A percentile compares a stretch with the other conserved stretches of the same genome.
Evolutionary conservation across 495 filamentous ascomycete species (phyloP).

Genomic region (Pyrenula massariospora): DNA sequence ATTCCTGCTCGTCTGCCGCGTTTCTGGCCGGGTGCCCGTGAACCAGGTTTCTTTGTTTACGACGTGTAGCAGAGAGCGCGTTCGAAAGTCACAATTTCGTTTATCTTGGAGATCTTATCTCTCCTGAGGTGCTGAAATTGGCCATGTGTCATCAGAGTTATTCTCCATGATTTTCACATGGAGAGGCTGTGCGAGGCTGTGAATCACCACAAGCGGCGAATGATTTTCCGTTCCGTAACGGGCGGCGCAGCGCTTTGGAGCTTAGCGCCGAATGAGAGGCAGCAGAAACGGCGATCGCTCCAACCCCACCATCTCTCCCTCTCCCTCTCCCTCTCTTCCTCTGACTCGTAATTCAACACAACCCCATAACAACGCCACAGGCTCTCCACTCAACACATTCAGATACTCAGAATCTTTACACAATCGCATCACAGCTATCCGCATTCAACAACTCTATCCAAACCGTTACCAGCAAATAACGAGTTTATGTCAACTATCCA

Average conservation of each 20-base stretch:
- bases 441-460: slow-evolving; percentile 4
- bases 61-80: too few relatives aligned
- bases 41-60: too few relatives aligned
- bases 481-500: slow-evolving; percentile 98
- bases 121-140: too few relatives aligned
- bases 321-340: slow-evolving; percentile 7
- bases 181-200: not conserved
- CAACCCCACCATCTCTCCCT: slow-evolving; percentile 9
- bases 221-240: not conserved
- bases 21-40: too few relatives aligned
- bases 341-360: not conserved
- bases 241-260: too few relatives aligned
- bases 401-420: not conserved
- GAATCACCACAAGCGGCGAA: not conserved
- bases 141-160: too few relatives aligned
- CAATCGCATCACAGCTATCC: not conserved
- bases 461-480: slow-evolving; percentile 23
- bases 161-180: not conserved
- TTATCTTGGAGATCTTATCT: too few relatives aligned
- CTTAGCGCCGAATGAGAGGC: not conserved
- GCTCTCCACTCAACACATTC: not conserved
- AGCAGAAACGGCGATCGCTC: slow-evolving; percentile 1
- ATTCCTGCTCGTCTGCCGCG: too few relatives aligned
- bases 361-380: not conserved
- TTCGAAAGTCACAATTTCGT: too few relatives aligned